Base-by-base conservation (phyloP, 257 asterid species). In the Cynanchum wilfordii region DNA sequence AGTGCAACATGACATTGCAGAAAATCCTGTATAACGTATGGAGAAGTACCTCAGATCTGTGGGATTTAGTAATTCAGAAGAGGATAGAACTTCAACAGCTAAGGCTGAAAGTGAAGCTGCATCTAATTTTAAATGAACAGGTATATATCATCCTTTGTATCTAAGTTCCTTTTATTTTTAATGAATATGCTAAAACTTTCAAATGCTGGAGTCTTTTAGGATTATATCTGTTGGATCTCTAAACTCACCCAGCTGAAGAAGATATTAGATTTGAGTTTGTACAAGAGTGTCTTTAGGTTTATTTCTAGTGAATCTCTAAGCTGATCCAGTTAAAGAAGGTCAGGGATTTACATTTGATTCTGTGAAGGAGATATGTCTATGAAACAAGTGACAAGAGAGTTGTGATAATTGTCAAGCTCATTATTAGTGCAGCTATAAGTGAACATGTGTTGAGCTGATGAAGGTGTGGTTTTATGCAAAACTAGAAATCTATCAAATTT, bases 31-130 rank as follows among this genome's bases (percentile, higher is more conserved):
- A 80, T 84, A 84, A 79, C 71, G 93, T 84, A 33, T 78, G 95
- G 90, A 80, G 83, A 77, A 79, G 77, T 73, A 84, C 81, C 62
- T 79, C 82, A 47, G 71, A 82, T 78, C 81, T 89, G 74, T 74
- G 84, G 90, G 80, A 79, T 66, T 81, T 84, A 58, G 80, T 91
- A 70, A 75, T 82, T 68, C 77, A 83, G 83, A 89, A 84, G 79
- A 84, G 91, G 82, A 83, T 75, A 75, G 83, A 78, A 49, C 88
- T 94, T 78, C 91, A 85, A 83, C 90, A 83, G 81, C 73, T 88
- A 78, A 85, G 79, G 81, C 81, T 89, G 85, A 87, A 83, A 80
- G 70, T 82, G 85, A 89, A 82, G 79, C 87, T 94, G 66, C 80
- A 71, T 75, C 74, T 90, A 38, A 82, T 91, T 84, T 73, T 94